Percentiles rank a stretch among this genome's conserved stretches.
These are phyloP conservation scores for Botrytis galanthina DNA, from an alignment of 2,329 filamentous ascomycete genomes.

Conservation along the genomic window DNA sequence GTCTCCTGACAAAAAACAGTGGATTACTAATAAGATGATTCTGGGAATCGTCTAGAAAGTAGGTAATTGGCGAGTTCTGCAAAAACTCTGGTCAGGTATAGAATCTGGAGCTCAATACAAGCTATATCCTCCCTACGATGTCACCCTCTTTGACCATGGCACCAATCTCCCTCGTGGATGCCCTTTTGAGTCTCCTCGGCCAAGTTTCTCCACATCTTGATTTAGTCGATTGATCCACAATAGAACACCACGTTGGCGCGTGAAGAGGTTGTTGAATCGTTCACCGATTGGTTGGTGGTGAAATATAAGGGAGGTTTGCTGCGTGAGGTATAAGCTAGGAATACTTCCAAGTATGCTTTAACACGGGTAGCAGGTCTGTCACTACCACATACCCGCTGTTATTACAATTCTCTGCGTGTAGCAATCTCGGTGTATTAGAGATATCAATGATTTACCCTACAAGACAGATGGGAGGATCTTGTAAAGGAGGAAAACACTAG, in stretches of 20 bases:
- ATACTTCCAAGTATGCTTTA: not conserved
- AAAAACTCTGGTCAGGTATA: not conserved
- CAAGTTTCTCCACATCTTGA: not conserved
- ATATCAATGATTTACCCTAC: not conserved
- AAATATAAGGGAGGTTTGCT: rapidly evolving
- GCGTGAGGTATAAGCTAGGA: too few relatives aligned
- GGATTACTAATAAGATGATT: not conserved
- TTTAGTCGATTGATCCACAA: not conserved
- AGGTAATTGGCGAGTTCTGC: not conserved
- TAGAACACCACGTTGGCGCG: not conserved
- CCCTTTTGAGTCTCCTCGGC: not conserved
- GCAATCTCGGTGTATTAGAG: not conserved
- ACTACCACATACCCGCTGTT: not conserved
- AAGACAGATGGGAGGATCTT: rapidly evolving
- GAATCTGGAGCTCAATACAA: not conserved
- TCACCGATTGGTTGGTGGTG: not conserved
- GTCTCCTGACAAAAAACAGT: not conserved
- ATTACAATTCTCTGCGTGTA: too few relatives aligned
- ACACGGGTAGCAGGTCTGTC: not conserved
- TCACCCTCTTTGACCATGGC: not conserved
- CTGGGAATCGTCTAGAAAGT: not conserved
- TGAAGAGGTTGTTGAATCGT: not conserved
- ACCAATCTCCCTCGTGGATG: not conserved
- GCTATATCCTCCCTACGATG: not conserved
- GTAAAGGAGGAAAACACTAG: not conserved